Evolutionary conservation across 306 rosid genomes (phyloP).

Genomic region (Gastrolobium villosum): DNA sequence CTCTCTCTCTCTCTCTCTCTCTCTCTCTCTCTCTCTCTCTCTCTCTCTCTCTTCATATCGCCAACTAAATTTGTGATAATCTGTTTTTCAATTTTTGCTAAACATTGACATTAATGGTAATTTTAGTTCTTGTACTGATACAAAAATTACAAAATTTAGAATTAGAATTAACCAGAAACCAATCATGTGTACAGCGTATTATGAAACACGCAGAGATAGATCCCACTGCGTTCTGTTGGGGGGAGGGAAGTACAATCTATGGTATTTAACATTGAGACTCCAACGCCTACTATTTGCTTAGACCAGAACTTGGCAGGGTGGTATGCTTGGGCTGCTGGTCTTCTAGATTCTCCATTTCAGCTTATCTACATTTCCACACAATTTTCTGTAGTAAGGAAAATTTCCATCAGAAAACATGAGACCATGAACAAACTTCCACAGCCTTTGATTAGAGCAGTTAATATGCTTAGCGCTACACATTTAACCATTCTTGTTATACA

Average conservation of each 20-base stretch:
- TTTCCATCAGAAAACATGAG: slow-evolving; percentile 24
- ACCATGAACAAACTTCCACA: background rate
- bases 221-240: slow-evolving; percentile 25
- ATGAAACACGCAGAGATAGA: slow-evolving; percentile 5
- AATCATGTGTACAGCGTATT: slow-evolving; percentile 34
- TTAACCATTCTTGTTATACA: background rate
- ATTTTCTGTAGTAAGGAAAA: slow-evolving; percentile 16
- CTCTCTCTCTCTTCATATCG: too few relatives aligned
- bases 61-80: background rate
- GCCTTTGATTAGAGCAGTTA: background rate
- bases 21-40: too few relatives aligned
- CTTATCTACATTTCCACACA: slow-evolving; percentile 26
- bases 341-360: slow-evolving; percentile 40
- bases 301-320: slow-evolving; percentile 25
- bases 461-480: background rate
- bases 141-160: slow-evolving; percentile 5
- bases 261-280: slow-evolving; percentile 43
- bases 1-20: too few relatives aligned
- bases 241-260: slow-evolving; percentile 17
- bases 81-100: background rate
- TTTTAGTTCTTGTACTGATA: slow-evolving; percentile 14
- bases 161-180: slow-evolving; percentile 39
- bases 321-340: slow-evolving; percentile 2
- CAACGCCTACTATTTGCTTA: slow-evolving; percentile 31
- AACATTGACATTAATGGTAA: background rate